Evolutionary conservation across 345 rosid genomes (phyloP).

Genomic region (Clausena lansium): DNA sequence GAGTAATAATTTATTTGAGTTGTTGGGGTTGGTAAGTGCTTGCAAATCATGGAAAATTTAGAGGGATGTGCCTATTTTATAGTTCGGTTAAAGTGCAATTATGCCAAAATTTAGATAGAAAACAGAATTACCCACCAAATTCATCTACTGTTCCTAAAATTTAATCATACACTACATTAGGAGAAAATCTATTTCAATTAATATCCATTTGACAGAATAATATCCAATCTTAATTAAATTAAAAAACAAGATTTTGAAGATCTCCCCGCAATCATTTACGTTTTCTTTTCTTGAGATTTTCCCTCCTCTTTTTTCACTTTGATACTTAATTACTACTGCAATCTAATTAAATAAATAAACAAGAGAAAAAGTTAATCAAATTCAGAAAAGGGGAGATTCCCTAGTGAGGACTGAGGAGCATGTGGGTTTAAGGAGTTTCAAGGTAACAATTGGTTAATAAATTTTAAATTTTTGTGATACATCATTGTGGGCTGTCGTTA

Average conservation of each 20-base stretch:
- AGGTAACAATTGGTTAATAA: neutral
- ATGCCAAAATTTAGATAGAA: neutral
- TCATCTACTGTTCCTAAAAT: neutral
- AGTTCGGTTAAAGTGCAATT: neutral
- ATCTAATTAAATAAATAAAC: neutral
- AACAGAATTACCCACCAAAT: neutral
- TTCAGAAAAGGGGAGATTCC: neutral
- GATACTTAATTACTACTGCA: neutral
- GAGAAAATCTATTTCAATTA: neutral
- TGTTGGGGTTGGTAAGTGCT: no score
- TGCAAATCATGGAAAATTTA: no score
- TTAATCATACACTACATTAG: neutral
- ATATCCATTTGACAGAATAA: no score
- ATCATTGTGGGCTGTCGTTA: neutral
- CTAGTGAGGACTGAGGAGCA: neutral
- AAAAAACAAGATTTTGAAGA: neutral
- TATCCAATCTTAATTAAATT: neutral
- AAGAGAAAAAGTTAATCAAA: neutral
- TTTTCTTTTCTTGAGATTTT: neutral
- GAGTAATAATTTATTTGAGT: no score
- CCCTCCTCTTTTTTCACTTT: neutral
- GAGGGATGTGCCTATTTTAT: neutral
- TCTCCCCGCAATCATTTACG: neutral
- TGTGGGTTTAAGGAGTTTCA: slow-evolving; percentile 8
- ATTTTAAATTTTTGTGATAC: neutral